Percentiles rank a stretch among this genome's conserved stretches.
These are phyloP conservation scores for Rhinocladiella similis DNA, from an alignment of 2,329 filamentous ascomycete genomes.

Conservation along the genomic window DNA sequence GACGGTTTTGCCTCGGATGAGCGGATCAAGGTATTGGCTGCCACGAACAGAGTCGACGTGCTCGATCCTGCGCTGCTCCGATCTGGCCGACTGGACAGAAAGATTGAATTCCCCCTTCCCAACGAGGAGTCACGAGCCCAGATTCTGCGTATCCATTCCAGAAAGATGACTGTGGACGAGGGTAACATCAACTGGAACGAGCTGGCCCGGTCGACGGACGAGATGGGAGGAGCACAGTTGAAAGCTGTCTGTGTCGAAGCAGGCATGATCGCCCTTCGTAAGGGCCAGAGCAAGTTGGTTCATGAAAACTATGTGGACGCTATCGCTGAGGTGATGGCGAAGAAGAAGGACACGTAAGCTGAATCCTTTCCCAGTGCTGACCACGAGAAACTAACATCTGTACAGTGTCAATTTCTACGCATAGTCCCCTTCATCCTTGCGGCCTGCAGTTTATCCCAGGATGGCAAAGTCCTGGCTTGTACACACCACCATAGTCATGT, in stretches of 20 bases:
- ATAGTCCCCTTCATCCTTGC: slow-evolving; percentile 13
- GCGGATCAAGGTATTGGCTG: slow-evolving; percentile 92
- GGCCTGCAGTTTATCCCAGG: neutral
- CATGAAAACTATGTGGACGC: slow-evolving; percentile 99
- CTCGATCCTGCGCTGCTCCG: slow-evolving; percentile 88
- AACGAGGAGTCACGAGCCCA: slow-evolving; percentile 97
- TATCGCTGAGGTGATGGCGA: slow-evolving; percentile 81
- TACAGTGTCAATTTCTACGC: slow-evolving; percentile 36
- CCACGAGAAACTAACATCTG: slow-evolving; percentile 1
- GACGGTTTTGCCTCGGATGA: slow-evolving; percentile 97
- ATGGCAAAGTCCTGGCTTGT: slow-evolving; percentile 1
- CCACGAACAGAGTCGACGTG: slow-evolving; percentile 92
- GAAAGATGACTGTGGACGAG: slow-evolving; percentile 96
- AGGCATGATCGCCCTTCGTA: slow-evolving; percentile 92
- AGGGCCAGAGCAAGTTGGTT: slow-evolving; percentile 92
- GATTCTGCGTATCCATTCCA: slow-evolving; percentile 94
- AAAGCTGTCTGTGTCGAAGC: slow-evolving; percentile 99
- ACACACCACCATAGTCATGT: neutral
- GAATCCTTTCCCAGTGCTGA: slow-evolving; percentile 1
- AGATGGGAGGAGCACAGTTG: slow-evolving; percentile 95
- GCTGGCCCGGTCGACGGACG: slow-evolving; percentile 92
- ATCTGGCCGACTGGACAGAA: slow-evolving; percentile 88
- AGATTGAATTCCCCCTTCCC: slow-evolving; percentile 97
- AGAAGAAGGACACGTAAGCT: slow-evolving; percentile 80
- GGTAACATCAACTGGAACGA: slow-evolving; percentile 88